Evolutionary conservation across 2,329 filamentous ascomycete species (phyloP).

Genomic region (Calonectria fujianensis): DNA sequence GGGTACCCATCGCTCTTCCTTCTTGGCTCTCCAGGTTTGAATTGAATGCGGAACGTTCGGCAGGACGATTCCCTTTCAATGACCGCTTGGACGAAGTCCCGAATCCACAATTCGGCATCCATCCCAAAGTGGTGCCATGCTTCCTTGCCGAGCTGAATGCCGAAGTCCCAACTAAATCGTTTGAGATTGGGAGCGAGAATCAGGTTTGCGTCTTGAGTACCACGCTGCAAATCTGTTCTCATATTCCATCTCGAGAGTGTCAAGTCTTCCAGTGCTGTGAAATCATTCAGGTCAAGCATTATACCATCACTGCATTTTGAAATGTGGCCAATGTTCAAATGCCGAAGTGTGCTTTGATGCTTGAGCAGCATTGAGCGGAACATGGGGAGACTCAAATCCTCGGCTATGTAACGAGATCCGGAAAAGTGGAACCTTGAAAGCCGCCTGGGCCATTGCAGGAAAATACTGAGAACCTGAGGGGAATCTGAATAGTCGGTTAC

Average conservation of each 20-base stretch:
- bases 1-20: conserved; percentile 17
- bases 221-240: not conserved
- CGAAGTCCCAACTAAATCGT: not conserved
- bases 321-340: not conserved
- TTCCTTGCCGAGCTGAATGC: not conserved
- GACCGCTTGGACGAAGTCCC: not conserved
- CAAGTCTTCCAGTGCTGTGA: not conserved
- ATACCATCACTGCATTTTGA: not conserved
- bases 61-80: not conserved
- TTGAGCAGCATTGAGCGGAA: not conserved
- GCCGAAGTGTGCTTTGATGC: not conserved
- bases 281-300: not conserved
- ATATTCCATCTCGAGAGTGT: not conserved
- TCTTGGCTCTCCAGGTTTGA: conserved; percentile 1
- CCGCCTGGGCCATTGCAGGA: not conserved
- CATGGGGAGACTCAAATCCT: not conserved
- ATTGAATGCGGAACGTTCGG: not conserved
- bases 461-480: not conserved
- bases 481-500: not conserved
- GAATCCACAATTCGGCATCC: not conserved
- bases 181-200: not conserved
- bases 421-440: not conserved
- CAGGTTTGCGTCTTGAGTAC: not conserved
- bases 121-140: not conserved
- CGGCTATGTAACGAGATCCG: not conserved